Conservation (phyloP, 2,329 filamentous ascomycete genomes). For the Dothistroma pini region DNA sequence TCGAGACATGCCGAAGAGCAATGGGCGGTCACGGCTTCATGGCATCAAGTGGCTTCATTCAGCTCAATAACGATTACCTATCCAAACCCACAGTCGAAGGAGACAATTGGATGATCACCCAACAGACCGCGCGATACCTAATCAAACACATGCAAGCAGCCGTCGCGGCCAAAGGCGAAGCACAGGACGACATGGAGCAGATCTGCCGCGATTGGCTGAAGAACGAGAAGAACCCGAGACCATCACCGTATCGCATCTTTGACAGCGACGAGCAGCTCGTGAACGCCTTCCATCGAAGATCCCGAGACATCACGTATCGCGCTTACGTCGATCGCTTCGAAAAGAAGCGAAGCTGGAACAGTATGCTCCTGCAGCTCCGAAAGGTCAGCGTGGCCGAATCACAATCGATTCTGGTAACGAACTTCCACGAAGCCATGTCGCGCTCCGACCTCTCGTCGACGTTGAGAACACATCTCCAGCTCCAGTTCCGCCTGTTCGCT, state of each 20-base stretch:
- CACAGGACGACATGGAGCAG: slow-evolving; percentile 40
- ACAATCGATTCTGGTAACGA: slow-evolving; percentile 47
- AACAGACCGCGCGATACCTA: slow-evolving; percentile 50
- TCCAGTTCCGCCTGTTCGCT: slow-evolving; percentile 48
- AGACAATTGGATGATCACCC: slow-evolving; percentile 57
- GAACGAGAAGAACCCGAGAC: slow-evolving; percentile 29
- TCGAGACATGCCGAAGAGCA: slow-evolving; percentile 52
- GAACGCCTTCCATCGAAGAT: slow-evolving; percentile 44
- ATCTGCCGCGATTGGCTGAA: slow-evolving; percentile 42
- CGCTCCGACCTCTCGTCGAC: slow-evolving; percentile 26
- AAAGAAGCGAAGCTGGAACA: slow-evolving; percentile 48
- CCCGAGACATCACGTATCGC: slow-evolving; percentile 42
- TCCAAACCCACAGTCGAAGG: slow-evolving; percentile 55
- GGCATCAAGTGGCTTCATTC: slow-evolving; percentile 51
- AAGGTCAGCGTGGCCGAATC: slow-evolving; percentile 46
- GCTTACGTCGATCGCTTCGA: slow-evolving; percentile 45
- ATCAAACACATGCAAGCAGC: slow-evolving; percentile 51
- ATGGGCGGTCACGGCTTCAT: slow-evolving; percentile 55
- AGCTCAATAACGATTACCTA: slow-evolving; percentile 50
- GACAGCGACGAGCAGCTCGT: slow-evolving; percentile 41
- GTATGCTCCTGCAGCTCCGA: slow-evolving; percentile 43
- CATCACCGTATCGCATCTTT: slow-evolving; percentile 32
- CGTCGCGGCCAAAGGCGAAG: slow-evolving; percentile 33
- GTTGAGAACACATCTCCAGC: slow-evolving; percentile 37
- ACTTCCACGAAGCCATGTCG: slow-evolving; percentile 43